Base-by-base conservation (phyloP, 805 yeast species). In the Komagataella pseudopastoris region DNA sequence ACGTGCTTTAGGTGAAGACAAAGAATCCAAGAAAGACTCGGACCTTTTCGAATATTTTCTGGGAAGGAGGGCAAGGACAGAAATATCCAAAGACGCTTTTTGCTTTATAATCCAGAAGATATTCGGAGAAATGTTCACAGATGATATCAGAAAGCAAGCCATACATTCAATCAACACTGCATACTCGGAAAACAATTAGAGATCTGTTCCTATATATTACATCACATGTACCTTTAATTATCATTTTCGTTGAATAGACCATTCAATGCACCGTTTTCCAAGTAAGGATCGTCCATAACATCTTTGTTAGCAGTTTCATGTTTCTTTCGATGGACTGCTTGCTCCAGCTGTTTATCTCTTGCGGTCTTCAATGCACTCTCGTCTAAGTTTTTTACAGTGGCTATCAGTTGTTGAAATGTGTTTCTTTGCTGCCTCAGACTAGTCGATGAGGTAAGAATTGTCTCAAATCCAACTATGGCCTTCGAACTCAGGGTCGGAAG, bases 401-500 rank as follows among this genome's bases (percentile, higher is more conserved):
- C 75, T n/a, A 90, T 72, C 62, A 88, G 80, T 54, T 86, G 93
- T 54, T 88, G 66, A 66, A 90, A 76, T 23, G 88, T 81, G 22
- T 85, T 80, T 55, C 96, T 74, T 68, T 88, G 95, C 59, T 86
- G 93, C 55, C 89, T 77, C 57, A 84, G 69, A 48, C 81, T 75
- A 62, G 81, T 77, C n/a, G 88, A 81, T 49, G 74, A 75, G 50
- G 79, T 76, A 48, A 90, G 66, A 44, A 79, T 69, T 14, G 69
- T 69, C 60, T 88, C 95, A 56, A 90, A 78, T 51, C 76, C 75
- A 50, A 76, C 72, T 51, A 88, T 70, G 51, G 80, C 78, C 50
- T 76, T 78, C 8, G 80, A 65, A 0, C 76, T 69, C 24, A 80
- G 78, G 54, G 73, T 72, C 18, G 83, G 81, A 43, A 88, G 65